phyloP scores from a whole-genome alignment of 2,329 filamentous ascomycete genomes.

The Fusarium sp. region DNA sequence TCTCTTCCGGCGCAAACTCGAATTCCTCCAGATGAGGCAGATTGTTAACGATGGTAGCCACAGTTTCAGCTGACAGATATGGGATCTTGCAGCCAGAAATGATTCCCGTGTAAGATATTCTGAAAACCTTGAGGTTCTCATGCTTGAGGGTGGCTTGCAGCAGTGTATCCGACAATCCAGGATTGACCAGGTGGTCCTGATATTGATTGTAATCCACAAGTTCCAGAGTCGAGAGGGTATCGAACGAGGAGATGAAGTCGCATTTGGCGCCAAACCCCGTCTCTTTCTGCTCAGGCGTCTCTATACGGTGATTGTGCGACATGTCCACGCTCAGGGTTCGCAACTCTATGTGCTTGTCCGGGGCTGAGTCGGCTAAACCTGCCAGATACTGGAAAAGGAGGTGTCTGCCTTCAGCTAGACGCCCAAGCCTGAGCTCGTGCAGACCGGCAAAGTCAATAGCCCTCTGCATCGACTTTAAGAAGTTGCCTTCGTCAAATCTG shows the following conservation, averaged over 20 bases:
- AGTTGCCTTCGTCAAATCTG: background rate
- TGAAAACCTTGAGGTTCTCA: constrained; percentile 16
- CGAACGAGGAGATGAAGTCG: constrained; percentile 30
- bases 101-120: background rate
- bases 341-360: background rate
- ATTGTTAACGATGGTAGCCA: constrained; percentile 17
- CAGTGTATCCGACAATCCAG: constrained; percentile 9
- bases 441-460: constrained; percentile 26
- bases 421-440: background rate
- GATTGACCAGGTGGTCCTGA: background rate
- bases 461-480: background rate
- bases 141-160: constrained; percentile 35
- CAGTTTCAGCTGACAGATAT: constrained; percentile 14
- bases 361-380: background rate
- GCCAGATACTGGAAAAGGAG: constrained; percentile 7
- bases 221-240: constrained; percentile 18
- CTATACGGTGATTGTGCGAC: background rate
- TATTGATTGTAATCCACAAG: constrained; percentile 11
- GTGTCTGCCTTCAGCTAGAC: background rate
- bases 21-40: constrained; percentile 21
- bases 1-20: constrained; percentile 12
- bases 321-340: background rate
- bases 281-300: background rate
- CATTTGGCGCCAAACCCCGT: background rate
- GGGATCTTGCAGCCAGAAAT: background rate